Base-by-base conservation (phyloP, 768 basidiomycete species). In the Hysterangium stoloniferum region DNA sequence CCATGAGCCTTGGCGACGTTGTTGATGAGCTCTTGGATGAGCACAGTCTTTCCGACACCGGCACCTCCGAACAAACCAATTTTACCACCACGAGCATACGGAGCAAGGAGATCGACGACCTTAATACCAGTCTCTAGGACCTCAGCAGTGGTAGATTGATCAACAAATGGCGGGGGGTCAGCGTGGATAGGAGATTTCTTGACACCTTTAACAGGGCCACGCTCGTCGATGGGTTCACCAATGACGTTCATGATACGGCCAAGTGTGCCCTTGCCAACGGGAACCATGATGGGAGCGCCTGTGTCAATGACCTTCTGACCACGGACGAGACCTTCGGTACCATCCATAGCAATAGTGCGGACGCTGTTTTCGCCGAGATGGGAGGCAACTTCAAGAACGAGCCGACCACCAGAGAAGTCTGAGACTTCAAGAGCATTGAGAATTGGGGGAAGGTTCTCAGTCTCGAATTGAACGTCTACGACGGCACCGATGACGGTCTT, bases 201-300 rank as follows among this genome's bases (percentile, higher is more conserved):
- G 71, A 85, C 91, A 66, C 93, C 95, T 71, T 89, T 86, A 76
- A 98, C 97, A 58, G 94, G 94, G 54, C 96, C 96, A 74, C 96
- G 93, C 70, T 98, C 94, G 71, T 99, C 96, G 68, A 99, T 98
- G 65, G 96, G 93, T 69, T 98, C 94, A 63, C 96, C 96, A 72
- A 99, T 98, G 71, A 99, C 96, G 72, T 98, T 99, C 92, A 99
- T 98, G 79, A 99, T 99, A 64, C 96, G 92, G 44, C 96, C 96
- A 53, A 99, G 84, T 52, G 90, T 94, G 52, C 79, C 90, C 55
- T 80, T 80, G 57, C 96, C 96, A 64, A 99, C 96, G 59, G 96
- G 96, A 56, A 99, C 90, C 71, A 78, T 77, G 71, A 99, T 99
- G 69, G 96, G 96, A 45, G 84, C 75, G 66, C 96, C 96, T 33